A percentile compares a stretch with the other conserved stretches of the same genome.
Evolutionary conservation across 805 yeast genomes (phyloP).

Genomic region (Saccharomycopsis synnaedendra): DNA sequence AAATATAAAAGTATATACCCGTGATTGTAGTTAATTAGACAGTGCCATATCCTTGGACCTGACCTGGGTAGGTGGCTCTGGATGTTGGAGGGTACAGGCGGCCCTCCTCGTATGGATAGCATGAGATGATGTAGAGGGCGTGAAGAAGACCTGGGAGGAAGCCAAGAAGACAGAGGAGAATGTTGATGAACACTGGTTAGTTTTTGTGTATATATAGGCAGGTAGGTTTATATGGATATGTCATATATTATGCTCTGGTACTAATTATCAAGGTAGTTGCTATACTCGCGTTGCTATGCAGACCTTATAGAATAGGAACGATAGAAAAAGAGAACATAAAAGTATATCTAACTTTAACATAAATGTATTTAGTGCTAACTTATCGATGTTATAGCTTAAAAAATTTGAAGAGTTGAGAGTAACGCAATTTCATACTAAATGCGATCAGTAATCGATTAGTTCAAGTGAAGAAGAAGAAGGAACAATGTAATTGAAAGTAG

Average conservation of each 20-base stretch:
- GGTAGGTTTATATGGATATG: not conserved
- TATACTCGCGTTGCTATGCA: no score
- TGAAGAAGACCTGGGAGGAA: constrained; percentile 64
- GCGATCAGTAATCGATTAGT: no score
- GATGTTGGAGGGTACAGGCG: constrained; percentile 15
- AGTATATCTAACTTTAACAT: not conserved
- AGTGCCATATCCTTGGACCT: constrained; percentile 18
- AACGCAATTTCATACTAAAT: no score
- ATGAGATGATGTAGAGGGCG: constrained; percentile 51
- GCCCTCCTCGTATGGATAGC: constrained; percentile 33
- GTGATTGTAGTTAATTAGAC: not conserved
- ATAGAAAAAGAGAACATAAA: not conserved
- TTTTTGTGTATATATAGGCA: no score
- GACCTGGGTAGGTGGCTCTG: constrained; percentile 17
- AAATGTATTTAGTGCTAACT: not conserved
- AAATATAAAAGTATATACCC: no score
- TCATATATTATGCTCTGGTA: not conserved
- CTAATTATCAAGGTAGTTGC: no score
- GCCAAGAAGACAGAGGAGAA: constrained; percentile 48
- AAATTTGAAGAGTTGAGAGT: no score
- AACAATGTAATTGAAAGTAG: no score
- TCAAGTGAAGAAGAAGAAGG: no score
- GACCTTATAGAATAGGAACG: not conserved
- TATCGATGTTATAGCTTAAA: no score
- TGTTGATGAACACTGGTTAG: constrained; percentile 37